phyloP scores from a whole-genome alignment of 441 rosid genomes.

The Aleurites moluccanus region DNA sequence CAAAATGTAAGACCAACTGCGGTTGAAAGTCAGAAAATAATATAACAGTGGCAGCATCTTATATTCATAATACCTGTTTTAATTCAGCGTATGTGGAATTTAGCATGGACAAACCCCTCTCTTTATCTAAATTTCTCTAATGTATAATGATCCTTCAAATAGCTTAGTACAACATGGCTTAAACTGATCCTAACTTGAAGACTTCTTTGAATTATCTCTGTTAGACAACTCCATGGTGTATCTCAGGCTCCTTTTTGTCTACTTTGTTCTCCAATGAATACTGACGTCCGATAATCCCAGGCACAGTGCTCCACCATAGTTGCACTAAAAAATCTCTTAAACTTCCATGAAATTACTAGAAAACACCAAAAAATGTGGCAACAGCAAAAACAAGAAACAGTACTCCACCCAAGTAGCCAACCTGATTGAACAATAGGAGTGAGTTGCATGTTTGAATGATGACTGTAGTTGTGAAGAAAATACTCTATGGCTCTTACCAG shows the following conservation, averaged over 20 bases:
- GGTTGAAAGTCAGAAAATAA: background rate
- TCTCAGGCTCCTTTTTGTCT: background rate
- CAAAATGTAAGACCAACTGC: too few species aligned
- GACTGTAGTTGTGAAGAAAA: background rate
- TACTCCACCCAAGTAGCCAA: conserved; percentile 85
- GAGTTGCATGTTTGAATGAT: background rate
- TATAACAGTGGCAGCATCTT: background rate
- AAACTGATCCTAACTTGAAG: background rate
- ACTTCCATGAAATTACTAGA: conserved; percentile 37
- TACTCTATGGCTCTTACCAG: conserved; percentile 43
- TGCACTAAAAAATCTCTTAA: conserved; percentile 18
- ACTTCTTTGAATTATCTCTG: conserved; percentile 6
- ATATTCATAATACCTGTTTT: background rate
- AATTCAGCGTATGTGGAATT: background rate
- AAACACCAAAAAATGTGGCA: conserved; percentile 87
- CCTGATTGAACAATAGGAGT: conserved; percentile 46
- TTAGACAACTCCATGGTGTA: background rate
- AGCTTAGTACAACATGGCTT: background rate
- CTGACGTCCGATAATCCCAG: background rate
- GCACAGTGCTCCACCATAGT: background rate
- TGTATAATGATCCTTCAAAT: background rate
- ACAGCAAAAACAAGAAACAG: conserved; percentile 84
- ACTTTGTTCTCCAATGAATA: conserved; percentile 14
- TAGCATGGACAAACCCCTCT: background rate
- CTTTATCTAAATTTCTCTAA: background rate